Conservation (phyloP, 176 grass and related monocot genomes). For the Saccharum spontaneum region DNA sequence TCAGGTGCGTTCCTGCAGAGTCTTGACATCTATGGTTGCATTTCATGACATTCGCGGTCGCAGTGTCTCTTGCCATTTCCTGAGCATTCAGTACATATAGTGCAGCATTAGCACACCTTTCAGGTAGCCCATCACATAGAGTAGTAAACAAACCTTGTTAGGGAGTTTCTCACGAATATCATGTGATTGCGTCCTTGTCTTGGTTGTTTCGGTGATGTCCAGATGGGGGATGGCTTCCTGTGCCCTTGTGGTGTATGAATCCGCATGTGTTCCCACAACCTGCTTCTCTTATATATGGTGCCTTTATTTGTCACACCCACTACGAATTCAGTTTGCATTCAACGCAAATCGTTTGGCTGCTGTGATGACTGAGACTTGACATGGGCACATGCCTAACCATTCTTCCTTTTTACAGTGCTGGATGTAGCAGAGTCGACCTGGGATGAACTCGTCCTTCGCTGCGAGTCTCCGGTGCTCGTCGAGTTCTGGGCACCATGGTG, state of each 20-base stretch:
- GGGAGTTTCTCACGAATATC: not conserved
- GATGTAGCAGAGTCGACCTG: constrained; percentile 46
- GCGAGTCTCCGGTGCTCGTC: constrained; percentile 40
- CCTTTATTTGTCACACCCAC: not conserved
- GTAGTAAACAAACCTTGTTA: not conserved
- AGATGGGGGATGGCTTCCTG: not conserved
- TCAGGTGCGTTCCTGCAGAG: not conserved
- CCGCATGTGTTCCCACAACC: not conserved
- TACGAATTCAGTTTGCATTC: not conserved
- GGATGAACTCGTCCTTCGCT: constrained; percentile 39
- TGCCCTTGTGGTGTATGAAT: not conserved
- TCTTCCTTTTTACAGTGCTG: constrained; percentile 34
- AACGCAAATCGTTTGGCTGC: not conserved
- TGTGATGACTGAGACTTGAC: not conserved
- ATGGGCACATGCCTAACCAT: not conserved
- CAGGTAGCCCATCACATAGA: not conserved
- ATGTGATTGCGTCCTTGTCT: not conserved
- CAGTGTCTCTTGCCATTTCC: not conserved
- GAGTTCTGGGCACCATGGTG: constrained; percentile 81
- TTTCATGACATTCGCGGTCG: not conserved
- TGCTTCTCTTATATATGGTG: not conserved
- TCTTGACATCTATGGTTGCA: not conserved
- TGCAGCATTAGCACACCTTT: not conserved
- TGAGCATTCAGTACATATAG: not conserved
- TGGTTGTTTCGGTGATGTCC: not conserved